Conservation (phyloP, 1,284 basidiomycete genomes). For the Tremellales sp. region DNA sequence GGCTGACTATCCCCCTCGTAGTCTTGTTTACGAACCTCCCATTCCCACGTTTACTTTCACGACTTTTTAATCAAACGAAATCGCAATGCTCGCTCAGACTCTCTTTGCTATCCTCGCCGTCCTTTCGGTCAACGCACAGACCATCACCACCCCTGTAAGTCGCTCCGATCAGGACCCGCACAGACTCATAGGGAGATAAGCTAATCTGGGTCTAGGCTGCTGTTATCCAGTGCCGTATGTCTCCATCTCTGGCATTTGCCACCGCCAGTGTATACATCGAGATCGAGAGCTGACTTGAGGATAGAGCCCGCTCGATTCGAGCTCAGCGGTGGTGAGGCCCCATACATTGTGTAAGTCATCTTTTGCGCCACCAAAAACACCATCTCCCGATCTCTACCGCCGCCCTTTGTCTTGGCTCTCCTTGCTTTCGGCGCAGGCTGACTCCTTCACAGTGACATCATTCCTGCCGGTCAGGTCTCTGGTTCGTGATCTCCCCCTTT, state of each 20-base stretch:
- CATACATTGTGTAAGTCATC: conserved; percentile 43
- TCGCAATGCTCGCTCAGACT: conserved; percentile 31
- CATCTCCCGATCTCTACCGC: neutral
- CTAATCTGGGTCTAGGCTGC: conserved; percentile 28
- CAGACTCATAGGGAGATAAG: no score
- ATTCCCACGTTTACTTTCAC: conserved; percentile 6
- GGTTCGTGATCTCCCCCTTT: neutral
- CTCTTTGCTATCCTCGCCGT: conserved; percentile 22
- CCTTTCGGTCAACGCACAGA: conserved; percentile 28
- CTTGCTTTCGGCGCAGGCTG: neutral
- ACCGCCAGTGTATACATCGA: no score
- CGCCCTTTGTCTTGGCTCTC: neutral
- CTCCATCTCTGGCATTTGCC: no score
- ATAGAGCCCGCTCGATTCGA: conserved; percentile 36
- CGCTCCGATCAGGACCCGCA: neutral
- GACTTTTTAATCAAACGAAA: conserved; percentile 1
- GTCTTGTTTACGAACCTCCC: neutral
- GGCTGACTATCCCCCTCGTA: no score
- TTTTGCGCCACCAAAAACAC: neutral
- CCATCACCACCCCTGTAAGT: conserved; percentile 42
- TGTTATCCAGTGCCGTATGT: conserved; percentile 42
- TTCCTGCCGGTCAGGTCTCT: conserved; percentile 35
- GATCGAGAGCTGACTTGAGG: conserved; percentile 4
- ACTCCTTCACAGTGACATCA: conserved; percentile 30
- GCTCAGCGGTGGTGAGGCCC: conserved; percentile 30